Base-by-base conservation (phyloP, 2,329 filamentous ascomycete genomes). In the Escovopsis sp. region DNA sequence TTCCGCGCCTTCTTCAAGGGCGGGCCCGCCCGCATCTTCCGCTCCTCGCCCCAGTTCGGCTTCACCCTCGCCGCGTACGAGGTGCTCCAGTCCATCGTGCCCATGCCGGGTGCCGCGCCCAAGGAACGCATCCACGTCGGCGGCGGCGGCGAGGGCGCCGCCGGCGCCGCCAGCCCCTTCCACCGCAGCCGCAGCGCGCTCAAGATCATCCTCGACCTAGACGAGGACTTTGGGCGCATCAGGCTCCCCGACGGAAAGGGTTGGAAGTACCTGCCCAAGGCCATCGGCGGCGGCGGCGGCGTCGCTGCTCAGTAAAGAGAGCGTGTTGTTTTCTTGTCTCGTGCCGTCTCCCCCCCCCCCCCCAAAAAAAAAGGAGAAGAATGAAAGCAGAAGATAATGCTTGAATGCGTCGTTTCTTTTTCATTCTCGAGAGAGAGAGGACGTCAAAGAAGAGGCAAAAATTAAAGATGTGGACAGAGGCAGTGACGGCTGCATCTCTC, bases 1-100 rank as follows among this genome's bases (percentile, higher is more conserved):
- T 89, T 95, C 74, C 77, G 74, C 49, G 91, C 91, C 26, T 98
- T 98, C 72, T 98, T 96, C 80, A 96, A 96, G 72, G 91, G 91
- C 52, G 91, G 91, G 1, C 88, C 89, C 1, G 91, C 91, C 8
- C 85, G 91, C 69, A 93, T 98, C 56, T 65, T 96, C 60, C 82
- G 91, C 56, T 95, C 87, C 1, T 95, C 87, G 11, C 91, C 91
- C 12, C 91, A 98, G 60, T 98, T 98, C 61, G 91, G 91, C 50
- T 96, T 96, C 70, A 98, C 91, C 0, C 77, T 98, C 23, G 91
- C 91, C 4, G 84, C 85, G 36, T 98, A 96, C 63, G 91, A 98
- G 64, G 73, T 98, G 33, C 69, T 98, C 40, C 87, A 95, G 66
- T 83, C 70, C 47, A 42, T 79, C 36, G 65, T 96, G 37, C 91